Evolutionary conservation across 2,329 filamentous ascomycete species (phyloP), one percentile per base, ranked within the genome.

Genomic region (Ophiostoma montium): DNA sequence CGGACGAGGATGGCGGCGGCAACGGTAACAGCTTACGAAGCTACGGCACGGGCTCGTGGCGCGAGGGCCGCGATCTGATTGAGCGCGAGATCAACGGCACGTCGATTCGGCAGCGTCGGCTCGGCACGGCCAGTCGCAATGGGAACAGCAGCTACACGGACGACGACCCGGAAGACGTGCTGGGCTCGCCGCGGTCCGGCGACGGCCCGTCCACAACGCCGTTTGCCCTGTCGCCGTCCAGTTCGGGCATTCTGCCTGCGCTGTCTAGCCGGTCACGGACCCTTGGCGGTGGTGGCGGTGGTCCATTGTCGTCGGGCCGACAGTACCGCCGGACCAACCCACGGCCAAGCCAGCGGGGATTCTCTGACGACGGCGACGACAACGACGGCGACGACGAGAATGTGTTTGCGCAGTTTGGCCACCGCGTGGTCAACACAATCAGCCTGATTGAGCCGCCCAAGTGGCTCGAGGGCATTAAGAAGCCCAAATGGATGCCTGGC

Each of bases 371-470:
- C 41, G 58, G 32, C 43, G 63, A 27, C 56, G 64, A 35, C 0
- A 73, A 75, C 8, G 75, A 76, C n/a, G 72, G 76, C 1, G 82
- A 85, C 31, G 80, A 88, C 13, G 85, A 87, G 49, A 86, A 82
- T 55, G 86, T 95, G 63, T 88, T 96, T 60, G 76, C 85, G 56
- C 82, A 83, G 32, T 79, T 96, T 53, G 80, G 85, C 0, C 85
- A 94, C 60, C 75, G 90, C 33, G 81, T 98, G 57, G 85, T 82
- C 65, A 98, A 98, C 60, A 96, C 92, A 0, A 78, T 96, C 47
- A 90, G 96, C 53, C 84, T 80, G 0, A 74, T 87, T 2, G 83
- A 88, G 47, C 74, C 82, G 30, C 90, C 92, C 0, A 80, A 80
- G 55, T 96, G 89, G 88, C 69, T 95, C 54, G 75, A 80, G 57